These are phyloP conservation scores for Picea engelmannii DNA, from an alignment of 83 land plant genomes.

Conservation along the genomic window DNA sequence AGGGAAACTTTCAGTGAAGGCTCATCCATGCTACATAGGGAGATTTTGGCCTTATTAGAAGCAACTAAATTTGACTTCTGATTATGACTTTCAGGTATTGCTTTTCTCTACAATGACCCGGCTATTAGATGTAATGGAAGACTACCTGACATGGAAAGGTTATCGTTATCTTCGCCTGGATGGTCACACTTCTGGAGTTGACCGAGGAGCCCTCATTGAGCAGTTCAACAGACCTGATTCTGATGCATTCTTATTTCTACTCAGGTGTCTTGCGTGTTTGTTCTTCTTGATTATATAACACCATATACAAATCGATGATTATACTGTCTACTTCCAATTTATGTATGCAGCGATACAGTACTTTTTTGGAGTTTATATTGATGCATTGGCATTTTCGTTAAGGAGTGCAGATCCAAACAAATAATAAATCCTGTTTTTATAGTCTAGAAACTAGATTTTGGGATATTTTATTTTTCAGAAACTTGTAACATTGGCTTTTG, in stretches of 20 bases:
- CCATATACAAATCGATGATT: neutral
- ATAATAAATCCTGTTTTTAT: neutral
- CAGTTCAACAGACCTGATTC: constrained; percentile 84
- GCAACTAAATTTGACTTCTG: neutral
- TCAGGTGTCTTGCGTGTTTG: constrained; percentile 56
- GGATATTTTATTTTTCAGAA: neutral
- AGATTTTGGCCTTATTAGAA: neutral
- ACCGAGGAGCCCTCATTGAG: constrained; percentile 96
- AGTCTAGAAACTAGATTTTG: neutral
- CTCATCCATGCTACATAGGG: neutral
- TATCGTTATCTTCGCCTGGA: constrained; percentile 93
- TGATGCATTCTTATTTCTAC: constrained; percentile 84
- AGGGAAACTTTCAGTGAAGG: neutral
- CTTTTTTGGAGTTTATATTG: neutral
- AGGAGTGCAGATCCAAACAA: neutral
- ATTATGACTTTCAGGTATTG: constrained; percentile 63
- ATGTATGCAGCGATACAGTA: neutral
- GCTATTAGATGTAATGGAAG: constrained; percentile 98
- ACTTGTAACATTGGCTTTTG: neutral
- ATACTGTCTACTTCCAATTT: neutral
- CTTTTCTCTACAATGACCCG: constrained; percentile 99
- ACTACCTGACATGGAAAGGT: constrained; percentile 79
- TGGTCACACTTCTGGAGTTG: constrained; percentile 95
- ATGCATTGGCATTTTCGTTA: neutral
- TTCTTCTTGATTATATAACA: too few species aligned